A percentile compares a stretch with the other conserved stretches of the same genome.
Evolutionary conservation across 345 rosid genomes (phyloP).

Genomic region (Rhizophora mangle): DNA sequence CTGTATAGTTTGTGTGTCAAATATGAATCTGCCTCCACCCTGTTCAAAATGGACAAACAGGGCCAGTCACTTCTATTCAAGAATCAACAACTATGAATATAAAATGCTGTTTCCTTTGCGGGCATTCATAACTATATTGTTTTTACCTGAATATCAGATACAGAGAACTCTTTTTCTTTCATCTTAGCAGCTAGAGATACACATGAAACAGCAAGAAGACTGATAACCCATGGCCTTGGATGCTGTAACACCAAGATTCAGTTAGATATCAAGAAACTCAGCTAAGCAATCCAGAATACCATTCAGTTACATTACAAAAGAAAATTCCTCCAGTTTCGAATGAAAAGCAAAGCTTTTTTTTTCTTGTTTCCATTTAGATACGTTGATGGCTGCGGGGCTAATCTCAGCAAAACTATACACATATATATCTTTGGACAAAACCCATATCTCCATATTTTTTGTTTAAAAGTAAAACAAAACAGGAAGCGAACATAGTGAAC

Average conservation of each 20-base stretch:
- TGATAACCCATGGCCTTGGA: conserved; percentile 41
- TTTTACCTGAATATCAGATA: conserved; percentile 37
- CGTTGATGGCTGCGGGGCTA: no score
- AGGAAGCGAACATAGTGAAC: background rate
- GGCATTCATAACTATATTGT: background rate
- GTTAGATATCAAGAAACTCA: background rate
- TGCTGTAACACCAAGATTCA: conserved; percentile 25
- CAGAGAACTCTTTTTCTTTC: conserved; percentile 31
- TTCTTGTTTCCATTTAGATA: no score
- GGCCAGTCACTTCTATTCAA: background rate
- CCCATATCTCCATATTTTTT: no score
- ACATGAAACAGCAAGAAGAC: conserved; percentile 41
- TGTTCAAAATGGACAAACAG: conserved; percentile 20
- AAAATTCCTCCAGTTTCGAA: no score
- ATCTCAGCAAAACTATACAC: no score
- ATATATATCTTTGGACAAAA: no score
- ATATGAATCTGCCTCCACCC: conserved; percentile 31
- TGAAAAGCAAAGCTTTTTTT: background rate
- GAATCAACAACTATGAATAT: background rate
- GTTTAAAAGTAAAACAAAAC: background rate
- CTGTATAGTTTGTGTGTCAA: conserved; percentile 38
- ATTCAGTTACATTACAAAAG: no score
- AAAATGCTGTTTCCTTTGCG: background rate
- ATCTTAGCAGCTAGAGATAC: conserved; percentile 50
- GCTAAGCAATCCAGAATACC: no score